Base-by-base conservation (phyloP, 192 early-diverging fungal species). In the Borealophlyctis nickersoniae region DNA sequence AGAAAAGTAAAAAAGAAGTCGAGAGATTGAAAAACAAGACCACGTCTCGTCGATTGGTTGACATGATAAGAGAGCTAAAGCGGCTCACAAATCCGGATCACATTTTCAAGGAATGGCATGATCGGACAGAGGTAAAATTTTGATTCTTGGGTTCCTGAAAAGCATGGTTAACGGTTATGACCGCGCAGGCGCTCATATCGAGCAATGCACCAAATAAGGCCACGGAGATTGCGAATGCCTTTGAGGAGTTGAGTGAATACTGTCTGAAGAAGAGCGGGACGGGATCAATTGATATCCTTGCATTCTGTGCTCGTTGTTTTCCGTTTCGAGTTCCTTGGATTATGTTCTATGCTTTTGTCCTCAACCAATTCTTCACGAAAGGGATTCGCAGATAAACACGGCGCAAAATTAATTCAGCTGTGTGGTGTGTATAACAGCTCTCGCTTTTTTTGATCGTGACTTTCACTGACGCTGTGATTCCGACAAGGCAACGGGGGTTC, bases 71-170 rank as follows among this genome's bases (percentile, higher is more conserved):
- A 26, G 90, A 91, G 54, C 69, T 91, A 5, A 67, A 77, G 3
- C 75, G 90, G 3, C 70, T 91, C 9, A 83, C 85, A 19, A 82
- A 91, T 60, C 80, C 88, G 0, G 78, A 85, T 19, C 87, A 89
- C 73, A 67, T 84, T 34, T 69, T 87, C 29, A 86, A 88, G 52
- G 88, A 90, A 56, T 88, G 83, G 71, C 64, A 85, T 3, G 87
- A 87, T 14, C 71, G 75, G 7, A 62, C 64, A 16, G 66, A 69
- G 36, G 60, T 45, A 16, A n/a, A n/a, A n/a, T n/a, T n/a, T n/a
- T n/a, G n/a, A n/a, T n/a, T n/a, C n/a, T n/a, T n/a, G n/a, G n/a
- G n/a, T n/a, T n/a, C n/a, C n/a, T n/a, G n/a, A n/a, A n/a, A n/a
- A n/a, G n/a, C n/a, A n/a, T n/a, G n/a, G n/a, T n/a, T n/a, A n/a